Conservation (phyloP, 108 stramenopile genomes). For the Bacterosira constricta region DNA sequence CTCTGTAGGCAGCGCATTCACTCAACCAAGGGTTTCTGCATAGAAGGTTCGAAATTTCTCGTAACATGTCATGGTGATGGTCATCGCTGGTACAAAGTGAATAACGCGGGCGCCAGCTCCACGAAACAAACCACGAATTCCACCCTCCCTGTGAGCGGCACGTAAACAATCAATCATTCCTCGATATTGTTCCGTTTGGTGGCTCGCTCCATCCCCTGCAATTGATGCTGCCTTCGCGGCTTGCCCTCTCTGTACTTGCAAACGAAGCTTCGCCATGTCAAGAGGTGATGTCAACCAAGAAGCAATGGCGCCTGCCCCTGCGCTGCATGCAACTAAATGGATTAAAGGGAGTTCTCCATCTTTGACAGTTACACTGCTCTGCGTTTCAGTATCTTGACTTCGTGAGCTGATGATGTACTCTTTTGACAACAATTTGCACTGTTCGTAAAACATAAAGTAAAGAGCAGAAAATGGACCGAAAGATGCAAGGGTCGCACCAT, state of each 20-base stretch:
- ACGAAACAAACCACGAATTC: constrained; percentile 85
- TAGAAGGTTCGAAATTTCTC: constrained; percentile 74
- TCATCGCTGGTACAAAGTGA: constrained; percentile 93
- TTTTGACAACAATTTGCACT: constrained; percentile 62
- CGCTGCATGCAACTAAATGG: constrained; percentile 73
- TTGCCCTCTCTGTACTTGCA: constrained; percentile 89
- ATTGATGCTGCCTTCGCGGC: constrained; percentile 11
- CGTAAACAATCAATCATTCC: constrained; percentile 79
- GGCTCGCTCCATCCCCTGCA: not conserved
- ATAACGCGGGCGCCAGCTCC: constrained; percentile 95
- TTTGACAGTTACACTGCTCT: not conserved
- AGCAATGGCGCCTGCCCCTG: constrained; percentile 89
- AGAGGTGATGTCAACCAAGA: constrained; percentile 95
- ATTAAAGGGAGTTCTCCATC: constrained; percentile 60
- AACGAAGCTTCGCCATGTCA: constrained; percentile 95
- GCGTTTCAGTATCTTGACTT: constrained; percentile 1
- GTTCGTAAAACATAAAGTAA: constrained; percentile 96
- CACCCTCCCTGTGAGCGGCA: constrained; percentile 60
- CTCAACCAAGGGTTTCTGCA: constrained; percentile 19
- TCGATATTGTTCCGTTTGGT: constrained; percentile 37
- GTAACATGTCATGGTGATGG: constrained; percentile 93
- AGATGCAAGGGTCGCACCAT: constrained; percentile 91
- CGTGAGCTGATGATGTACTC: constrained; percentile 14
- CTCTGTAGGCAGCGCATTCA: not conserved
- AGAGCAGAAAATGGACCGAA: constrained; percentile 97